Base-by-base conservation (phyloP, 441 rosid genomes). In the Manihot esculenta region DNA sequence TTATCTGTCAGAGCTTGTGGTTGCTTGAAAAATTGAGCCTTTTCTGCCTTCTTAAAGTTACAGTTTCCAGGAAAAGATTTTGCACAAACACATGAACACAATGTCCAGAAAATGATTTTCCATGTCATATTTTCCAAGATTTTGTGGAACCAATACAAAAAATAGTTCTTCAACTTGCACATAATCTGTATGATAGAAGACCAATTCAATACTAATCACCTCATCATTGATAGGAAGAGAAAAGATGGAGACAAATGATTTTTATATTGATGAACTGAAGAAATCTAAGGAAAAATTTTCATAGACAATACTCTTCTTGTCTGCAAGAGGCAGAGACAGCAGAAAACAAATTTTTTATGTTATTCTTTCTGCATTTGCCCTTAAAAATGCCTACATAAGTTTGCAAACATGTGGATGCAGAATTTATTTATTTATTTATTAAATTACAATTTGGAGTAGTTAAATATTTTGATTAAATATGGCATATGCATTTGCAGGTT, bases 401-500 rank as follows among this genome's bases (percentile, higher is more conserved):
- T 41, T 3, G 6, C n/a, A 47, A 35, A 27, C 41, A 20, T 51
- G 53, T 67, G 47, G 26, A 27, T 61, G 23, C n/a, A 24, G 26
- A 55, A 54, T 51, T 42, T 49, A 27, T 6, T 66, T 54, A 54
- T 51, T 42, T 49, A 27, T 6, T 66, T 62, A 23, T 30, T 30
- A 2, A 30, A 30, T 10, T 59, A 50, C 23, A 20, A 47, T 48
- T 61, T 72, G 7, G 20, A 70, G 44, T 38, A 38, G 54, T 75
- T 72, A 24, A 60, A 26, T 48, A 1, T 9, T 5, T 47, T 70
- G 44, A 62, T 74, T 54, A 48, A 48, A 20, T 69, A 70, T 50
- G 51, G n/a, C 30, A 27, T 23, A 27, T 65, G 59, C 50, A 42
- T 76, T 50, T 83, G 85, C 86, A 94, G 97, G 99, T 71, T 94